phyloP scores from a whole-genome alignment of 202 grass and related monocot species.

The Saccharum hybrid region DNA sequence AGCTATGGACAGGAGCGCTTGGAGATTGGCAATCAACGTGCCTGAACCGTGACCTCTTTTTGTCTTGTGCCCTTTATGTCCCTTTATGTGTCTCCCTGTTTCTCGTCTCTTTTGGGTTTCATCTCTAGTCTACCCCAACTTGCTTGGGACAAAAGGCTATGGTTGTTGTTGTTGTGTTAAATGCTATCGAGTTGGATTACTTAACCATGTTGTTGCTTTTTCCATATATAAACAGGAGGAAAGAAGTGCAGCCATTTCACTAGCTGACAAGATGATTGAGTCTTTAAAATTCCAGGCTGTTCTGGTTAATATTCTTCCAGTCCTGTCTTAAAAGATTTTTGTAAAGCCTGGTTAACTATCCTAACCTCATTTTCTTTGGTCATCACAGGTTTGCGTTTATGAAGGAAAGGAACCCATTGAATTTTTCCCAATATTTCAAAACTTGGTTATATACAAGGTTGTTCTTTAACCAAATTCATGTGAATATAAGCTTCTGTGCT shows the following conservation, averaged over 20 bases:
- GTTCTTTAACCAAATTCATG: slow-evolving; percentile 30
- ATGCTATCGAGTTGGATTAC: slow-evolving; percentile 25
- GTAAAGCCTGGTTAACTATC: slow-evolving; percentile 25
- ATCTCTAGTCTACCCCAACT: too few species aligned
- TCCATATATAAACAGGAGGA: slow-evolving; percentile 67
- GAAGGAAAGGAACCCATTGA: slow-evolving; percentile 94
- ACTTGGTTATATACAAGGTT: slow-evolving; percentile 89
- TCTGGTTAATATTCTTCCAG: slow-evolving; percentile 60
- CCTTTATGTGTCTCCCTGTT: too few species aligned
- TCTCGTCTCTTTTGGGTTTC: too few species aligned
- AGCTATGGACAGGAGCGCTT: too few species aligned
- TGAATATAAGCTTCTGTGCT: slow-evolving; percentile 14
- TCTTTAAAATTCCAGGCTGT: slow-evolving; percentile 89
- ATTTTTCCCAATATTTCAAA: slow-evolving; percentile 97
- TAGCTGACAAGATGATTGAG: slow-evolving; percentile 82
- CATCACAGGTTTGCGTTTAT: slow-evolving; percentile 72
- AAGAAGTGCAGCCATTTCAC: slow-evolving; percentile 65
- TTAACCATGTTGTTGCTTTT: slow-evolving; percentile 15
- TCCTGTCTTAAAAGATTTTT: slow-evolving; percentile 21
- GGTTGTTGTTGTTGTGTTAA: too few species aligned
- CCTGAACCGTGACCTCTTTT: too few species aligned
- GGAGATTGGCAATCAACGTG: too few species aligned
- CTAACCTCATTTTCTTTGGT: slow-evolving; percentile 34
- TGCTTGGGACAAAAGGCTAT: too few species aligned
- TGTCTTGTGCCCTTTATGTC: too few species aligned